Conservation (phyloP, 768 basidiomycete genomes). For the Calocera viscosa region DNA sequence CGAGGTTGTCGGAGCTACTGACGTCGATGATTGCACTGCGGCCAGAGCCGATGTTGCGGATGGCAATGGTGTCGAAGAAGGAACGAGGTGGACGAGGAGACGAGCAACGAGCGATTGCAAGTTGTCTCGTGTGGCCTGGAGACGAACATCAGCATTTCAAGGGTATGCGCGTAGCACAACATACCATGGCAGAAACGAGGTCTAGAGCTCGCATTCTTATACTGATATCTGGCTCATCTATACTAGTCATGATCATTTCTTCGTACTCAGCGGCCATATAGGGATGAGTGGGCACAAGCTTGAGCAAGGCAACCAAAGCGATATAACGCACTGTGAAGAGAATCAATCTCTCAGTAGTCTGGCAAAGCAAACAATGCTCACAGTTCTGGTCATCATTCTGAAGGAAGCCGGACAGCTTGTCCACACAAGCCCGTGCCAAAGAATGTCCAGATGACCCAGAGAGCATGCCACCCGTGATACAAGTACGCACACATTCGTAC, state of each 20-base stretch:
- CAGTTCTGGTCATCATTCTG: slow-evolving; percentile 91
- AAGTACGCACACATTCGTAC: slow-evolving; percentile 97
- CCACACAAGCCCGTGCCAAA: slow-evolving; percentile 77
- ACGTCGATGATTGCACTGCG: slow-evolving; percentile 36
- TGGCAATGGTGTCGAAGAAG: slow-evolving; percentile 33
- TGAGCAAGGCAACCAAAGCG: slow-evolving; percentile 83
- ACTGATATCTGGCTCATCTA: slow-evolving; percentile 87
- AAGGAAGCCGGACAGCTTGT: slow-evolving; percentile 84
- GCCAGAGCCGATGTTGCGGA: slow-evolving; percentile 27
- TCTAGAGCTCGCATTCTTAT: slow-evolving; percentile 95
- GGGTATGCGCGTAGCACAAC: slow-evolving; percentile 14
- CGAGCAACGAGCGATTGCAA: slow-evolving; percentile 84
- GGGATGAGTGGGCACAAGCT: slow-evolving; percentile 87
- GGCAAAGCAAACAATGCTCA: slow-evolving; percentile 33
- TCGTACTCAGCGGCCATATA: slow-evolving; percentile 85
- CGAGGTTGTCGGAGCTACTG: slow-evolving; percentile 30
- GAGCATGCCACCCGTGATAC: slow-evolving; percentile 94
- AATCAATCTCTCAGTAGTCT: background rate
- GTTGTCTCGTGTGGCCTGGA: slow-evolving; percentile 71
- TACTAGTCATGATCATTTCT: slow-evolving; percentile 74
- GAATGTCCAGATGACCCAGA: slow-evolving; percentile 62
- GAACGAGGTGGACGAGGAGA: slow-evolving; percentile 73
- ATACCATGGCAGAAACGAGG: slow-evolving; percentile 83
- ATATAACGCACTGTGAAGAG: slow-evolving; percentile 85
- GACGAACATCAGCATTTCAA: slow-evolving; percentile 6